Percentiles rank a stretch among this genome's conserved stretches.
Conservation (phyloP, 805 yeast genomes). For the Cyberlindnera bimundalis region DNA sequence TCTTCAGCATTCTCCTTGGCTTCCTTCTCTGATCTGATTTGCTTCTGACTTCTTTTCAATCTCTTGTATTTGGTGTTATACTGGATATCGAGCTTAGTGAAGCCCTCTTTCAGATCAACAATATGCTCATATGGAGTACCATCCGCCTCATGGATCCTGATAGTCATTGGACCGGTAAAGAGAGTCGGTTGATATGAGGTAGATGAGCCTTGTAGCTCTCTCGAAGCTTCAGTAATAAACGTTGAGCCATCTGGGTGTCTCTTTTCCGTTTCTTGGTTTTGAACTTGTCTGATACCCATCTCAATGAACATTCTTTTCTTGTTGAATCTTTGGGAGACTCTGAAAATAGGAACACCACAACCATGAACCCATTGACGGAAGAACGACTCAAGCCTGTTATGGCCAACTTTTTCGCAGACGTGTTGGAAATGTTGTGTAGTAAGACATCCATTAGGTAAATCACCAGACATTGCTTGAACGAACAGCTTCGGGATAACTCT, state of each 20-base stretch:
- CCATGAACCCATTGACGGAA: slow-evolving; percentile 94
- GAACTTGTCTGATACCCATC: slow-evolving; percentile 90
- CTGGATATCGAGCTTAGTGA: slow-evolving; percentile 87
- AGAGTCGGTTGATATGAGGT: slow-evolving; percentile 26
- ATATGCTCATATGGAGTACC: slow-evolving; percentile 99
- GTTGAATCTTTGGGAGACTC: slow-evolving; percentile 88
- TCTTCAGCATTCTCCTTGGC: slow-evolving; percentile 28
- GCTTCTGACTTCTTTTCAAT: slow-evolving; percentile 55
- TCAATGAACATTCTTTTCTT: slow-evolving; percentile 92
- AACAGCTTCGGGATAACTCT: slow-evolving; percentile 90
- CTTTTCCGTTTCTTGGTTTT: slow-evolving; percentile 51
- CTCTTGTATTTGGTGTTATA: slow-evolving; percentile 92
- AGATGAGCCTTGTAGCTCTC: slow-evolving; percentile 10
- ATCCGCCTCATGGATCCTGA: slow-evolving; percentile 95
- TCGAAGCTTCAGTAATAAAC: slow-evolving; percentile 38
- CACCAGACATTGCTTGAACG: slow-evolving; percentile 94
- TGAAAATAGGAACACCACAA: slow-evolving; percentile 82
- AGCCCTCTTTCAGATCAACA: slow-evolving; percentile 81
- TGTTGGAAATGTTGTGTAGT: slow-evolving; percentile 85
- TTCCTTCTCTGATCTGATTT: slow-evolving; percentile 41
- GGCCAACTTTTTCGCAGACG: slow-evolving; percentile 93
- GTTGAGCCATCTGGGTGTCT: slow-evolving; percentile 33
- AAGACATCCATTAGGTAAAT: slow-evolving; percentile 69
- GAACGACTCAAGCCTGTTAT: slow-evolving; percentile 74
- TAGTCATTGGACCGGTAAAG: slow-evolving; percentile 94